phyloP scores from a whole-genome alignment of 2,329 filamentous ascomycete species.

The Colletotrichum orbiculare region DNA sequence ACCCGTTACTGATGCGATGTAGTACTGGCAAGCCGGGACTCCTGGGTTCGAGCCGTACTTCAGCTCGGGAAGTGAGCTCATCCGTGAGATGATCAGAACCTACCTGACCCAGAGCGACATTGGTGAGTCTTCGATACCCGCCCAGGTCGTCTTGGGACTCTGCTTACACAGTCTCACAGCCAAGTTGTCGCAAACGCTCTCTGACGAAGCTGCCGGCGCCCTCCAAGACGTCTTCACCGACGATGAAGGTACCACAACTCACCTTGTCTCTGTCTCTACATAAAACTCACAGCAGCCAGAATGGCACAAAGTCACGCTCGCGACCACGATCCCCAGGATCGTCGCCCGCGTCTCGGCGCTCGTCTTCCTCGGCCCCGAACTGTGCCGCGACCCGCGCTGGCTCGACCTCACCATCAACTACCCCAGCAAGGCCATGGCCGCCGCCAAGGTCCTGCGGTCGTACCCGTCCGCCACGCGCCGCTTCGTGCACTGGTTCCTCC shows the following conservation, averaged over 20 bases:
- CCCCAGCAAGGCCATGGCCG: conserved; percentile 51
- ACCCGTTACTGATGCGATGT: too few relatives aligned
- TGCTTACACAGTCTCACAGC: not conserved
- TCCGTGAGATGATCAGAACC: conserved; percentile 21
- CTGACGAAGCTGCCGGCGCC: conserved; percentile 12
- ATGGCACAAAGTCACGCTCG: conserved; percentile 32
- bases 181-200: conserved; percentile 14
- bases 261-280: too few relatives aligned
- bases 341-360: conserved; percentile 61
- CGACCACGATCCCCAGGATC: conserved; percentile 38
- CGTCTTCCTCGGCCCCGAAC: conserved; percentile 57
- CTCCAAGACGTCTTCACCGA: conserved; percentile 17
- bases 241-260: conserved; percentile 1
- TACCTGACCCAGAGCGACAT: conserved; percentile 21
- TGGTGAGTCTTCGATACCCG: not conserved
- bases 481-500: conserved; percentile 57
- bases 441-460: conserved; percentile 50
- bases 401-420: conserved; percentile 56
- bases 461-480: conserved; percentile 53
- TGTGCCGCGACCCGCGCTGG: conserved; percentile 60
- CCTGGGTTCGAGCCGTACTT: conserved; percentile 21
- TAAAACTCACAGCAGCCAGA: conserved; percentile 34
- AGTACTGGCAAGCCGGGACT: conserved; percentile 28
- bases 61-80: conserved; percentile 22
- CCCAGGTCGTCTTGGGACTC: not conserved